A percentile compares a stretch with the other conserved stretches of the same genome.
These are phyloP conservation scores for Pisolithus marmoratus DNA, from an alignment of 768 basidiomycete genomes.

Conservation along the genomic window DNA sequence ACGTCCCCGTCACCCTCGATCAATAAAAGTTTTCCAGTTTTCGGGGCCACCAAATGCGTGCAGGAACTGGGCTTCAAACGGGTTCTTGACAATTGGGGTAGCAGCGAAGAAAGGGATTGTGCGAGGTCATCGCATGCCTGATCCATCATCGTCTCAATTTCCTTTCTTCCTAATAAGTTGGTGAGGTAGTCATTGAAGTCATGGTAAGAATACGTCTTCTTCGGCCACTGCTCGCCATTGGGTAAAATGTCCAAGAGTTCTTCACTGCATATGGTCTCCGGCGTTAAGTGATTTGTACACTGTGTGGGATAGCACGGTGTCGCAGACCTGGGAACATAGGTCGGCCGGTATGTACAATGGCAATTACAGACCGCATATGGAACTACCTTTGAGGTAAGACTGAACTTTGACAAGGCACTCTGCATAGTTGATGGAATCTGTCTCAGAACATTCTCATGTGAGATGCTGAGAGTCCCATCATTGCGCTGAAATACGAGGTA, in stretches of 20 bases:
- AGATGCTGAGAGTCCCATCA: too few relatives aligned
- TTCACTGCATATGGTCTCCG: background rate
- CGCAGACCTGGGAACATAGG: too few relatives aligned
- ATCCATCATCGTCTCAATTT: background rate
- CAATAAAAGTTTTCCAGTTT: background rate
- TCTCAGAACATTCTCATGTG: too few relatives aligned
- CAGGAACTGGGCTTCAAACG: conserved; percentile 7
- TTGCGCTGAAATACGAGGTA: too few relatives aligned
- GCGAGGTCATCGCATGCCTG: background rate
- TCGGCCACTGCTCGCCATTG: background rate
- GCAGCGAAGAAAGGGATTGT: background rate
- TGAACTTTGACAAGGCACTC: too few relatives aligned
- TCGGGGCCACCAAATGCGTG: conserved; percentile 3
- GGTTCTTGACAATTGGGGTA: background rate
- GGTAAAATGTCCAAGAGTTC: background rate
- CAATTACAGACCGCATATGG: too few relatives aligned
- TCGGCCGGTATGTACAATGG: too few relatives aligned
- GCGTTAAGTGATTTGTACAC: too few relatives aligned
- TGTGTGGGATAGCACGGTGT: too few relatives aligned
- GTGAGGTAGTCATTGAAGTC: conserved; percentile 1
- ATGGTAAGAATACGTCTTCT: conserved; percentile 1
- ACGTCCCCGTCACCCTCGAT: background rate
- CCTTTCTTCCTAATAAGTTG: background rate
- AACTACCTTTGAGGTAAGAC: too few relatives aligned
- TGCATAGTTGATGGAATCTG: too few relatives aligned